These are phyloP conservation scores for Dichotomocladium elegans DNA, from an alignment of 371 early-diverging fungal genomes.

Conservation along the genomic window DNA sequence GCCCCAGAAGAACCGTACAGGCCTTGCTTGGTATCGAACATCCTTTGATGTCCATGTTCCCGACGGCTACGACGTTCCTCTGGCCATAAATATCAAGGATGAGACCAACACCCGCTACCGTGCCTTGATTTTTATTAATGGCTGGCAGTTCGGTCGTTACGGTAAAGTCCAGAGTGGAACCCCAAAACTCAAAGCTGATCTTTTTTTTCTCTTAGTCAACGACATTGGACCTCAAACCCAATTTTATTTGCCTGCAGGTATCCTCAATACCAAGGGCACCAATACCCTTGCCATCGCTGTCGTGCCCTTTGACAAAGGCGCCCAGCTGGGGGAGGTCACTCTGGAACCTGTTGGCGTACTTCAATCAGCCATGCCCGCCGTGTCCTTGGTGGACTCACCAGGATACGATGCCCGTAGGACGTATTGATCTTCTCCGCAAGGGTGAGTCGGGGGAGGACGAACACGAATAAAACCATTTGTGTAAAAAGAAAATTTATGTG, in stretches of 20 bases:
- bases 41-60: constrained; percentile 12
- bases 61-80: constrained; percentile 11
- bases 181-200: too few species aligned
- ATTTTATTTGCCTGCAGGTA: constrained; percentile 16
- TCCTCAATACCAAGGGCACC: constrained; percentile 16
- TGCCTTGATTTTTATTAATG: constrained; percentile 18
- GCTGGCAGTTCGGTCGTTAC: constrained; percentile 24
- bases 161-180: too few species aligned
- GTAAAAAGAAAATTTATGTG: too few species aligned
- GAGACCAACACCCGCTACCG: constrained; percentile 8
- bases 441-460: too few species aligned
- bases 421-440: too few species aligned
- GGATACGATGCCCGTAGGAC: constrained; percentile 1
- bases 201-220: constrained; percentile 13
- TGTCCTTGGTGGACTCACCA: constrained; percentile 11
- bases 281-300: constrained; percentile 18
- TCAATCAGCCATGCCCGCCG: constrained; percentile 8
- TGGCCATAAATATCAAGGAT: constrained; percentile 9
- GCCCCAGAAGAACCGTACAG: constrained; percentile 5
- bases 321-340: constrained; percentile 8
- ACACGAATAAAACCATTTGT: too few species aligned
- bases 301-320: constrained; percentile 10
- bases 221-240: constrained; percentile 17
- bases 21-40: constrained; percentile 16
- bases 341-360: constrained; percentile 9